These are phyloP conservation scores for Aspergillus ochraceus DNA, from an alignment of 2,329 filamentous ascomycete species.

Conservation along the genomic window DNA sequence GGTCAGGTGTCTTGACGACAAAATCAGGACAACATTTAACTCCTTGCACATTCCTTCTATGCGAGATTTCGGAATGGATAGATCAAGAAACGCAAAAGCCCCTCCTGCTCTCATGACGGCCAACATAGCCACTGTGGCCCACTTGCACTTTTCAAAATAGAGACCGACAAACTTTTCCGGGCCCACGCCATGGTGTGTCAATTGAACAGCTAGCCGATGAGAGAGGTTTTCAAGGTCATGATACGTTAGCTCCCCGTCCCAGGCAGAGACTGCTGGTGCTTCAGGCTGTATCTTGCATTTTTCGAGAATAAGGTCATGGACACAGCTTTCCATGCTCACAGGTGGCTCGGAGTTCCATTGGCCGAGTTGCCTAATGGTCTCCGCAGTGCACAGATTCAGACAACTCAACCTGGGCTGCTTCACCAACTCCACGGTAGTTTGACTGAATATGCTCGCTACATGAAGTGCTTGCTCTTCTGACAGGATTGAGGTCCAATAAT, in stretches of 20 bases:
- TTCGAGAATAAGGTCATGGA: not conserved
- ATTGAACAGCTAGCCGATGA: not conserved
- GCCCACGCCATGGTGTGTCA: not conserved
- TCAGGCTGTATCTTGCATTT: not conserved
- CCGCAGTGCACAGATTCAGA: not conserved
- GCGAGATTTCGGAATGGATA: not conserved
- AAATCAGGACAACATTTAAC: not conserved
- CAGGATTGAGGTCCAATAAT: not conserved
- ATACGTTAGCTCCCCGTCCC: slow-evolving; percentile 11
- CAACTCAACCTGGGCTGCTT: not conserved
- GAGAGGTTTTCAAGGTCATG: slow-evolving; percentile 1
- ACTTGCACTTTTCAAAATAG: slow-evolving; percentile 5
- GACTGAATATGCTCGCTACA: not conserved
- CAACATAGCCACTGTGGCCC: slow-evolving; percentile 3
- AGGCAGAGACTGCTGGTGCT: slow-evolving; percentile 3
- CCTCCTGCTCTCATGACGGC: not conserved
- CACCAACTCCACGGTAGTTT: not conserved
- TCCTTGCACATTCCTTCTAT: not conserved
- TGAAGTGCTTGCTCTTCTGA: not conserved
- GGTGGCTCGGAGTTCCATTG: not conserved
- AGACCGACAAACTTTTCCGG: slow-evolving; percentile 2
- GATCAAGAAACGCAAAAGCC: not conserved
- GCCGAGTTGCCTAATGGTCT: not conserved
- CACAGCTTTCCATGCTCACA: not conserved
- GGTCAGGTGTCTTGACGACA: not conserved